A percentile compares a stretch with the other conserved stretches of the same genome.
phyloP scores from a whole-genome alignment of 208 protist species.

The Tritrichomonas musculus region DNA sequence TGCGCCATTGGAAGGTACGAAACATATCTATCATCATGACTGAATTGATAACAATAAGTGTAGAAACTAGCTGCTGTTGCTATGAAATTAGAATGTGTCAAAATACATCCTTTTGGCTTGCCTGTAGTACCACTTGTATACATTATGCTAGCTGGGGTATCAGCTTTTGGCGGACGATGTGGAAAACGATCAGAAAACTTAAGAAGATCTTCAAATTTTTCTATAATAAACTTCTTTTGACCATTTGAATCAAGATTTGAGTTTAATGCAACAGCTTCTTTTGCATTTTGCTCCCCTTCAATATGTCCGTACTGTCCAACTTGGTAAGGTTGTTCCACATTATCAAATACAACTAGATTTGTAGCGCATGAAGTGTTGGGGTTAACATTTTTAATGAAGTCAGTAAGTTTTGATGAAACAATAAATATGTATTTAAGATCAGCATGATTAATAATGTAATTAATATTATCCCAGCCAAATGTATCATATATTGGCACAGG shows the following conservation, averaged over 20 bases:
- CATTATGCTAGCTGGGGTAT: not conserved
- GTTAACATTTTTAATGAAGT: not conserved
- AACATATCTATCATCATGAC: not conserved
- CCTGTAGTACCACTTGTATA: not conserved
- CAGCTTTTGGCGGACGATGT: not conserved
- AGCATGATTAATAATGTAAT: slow-evolving; percentile 37
- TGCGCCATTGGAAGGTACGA: slow-evolving; percentile 39
- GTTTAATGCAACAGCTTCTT: not conserved
- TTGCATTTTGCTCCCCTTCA: too few relatives aligned
- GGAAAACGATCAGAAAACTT: not conserved
- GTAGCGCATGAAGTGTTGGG: too few relatives aligned
- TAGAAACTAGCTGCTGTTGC: not conserved
- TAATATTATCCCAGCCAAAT: slow-evolving; percentile 26
- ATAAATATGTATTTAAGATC: slow-evolving; percentile 22
- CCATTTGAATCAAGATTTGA: not conserved
- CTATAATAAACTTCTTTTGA: not conserved
- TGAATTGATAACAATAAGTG: not conserved
- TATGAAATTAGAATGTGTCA: slow-evolving; percentile 35
- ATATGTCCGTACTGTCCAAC: not conserved
- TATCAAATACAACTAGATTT: not conserved
- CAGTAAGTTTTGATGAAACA: not conserved
- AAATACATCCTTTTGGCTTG: slow-evolving; percentile 19
- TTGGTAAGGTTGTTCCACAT: not conserved
- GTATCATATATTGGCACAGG: slow-evolving; percentile 37
- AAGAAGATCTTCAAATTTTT: not conserved